Evolutionary conservation across 345 rosid species (phyloP), one percentile per base, ranked within the genome.

Genomic region (Pugionium cornutum): DNA sequence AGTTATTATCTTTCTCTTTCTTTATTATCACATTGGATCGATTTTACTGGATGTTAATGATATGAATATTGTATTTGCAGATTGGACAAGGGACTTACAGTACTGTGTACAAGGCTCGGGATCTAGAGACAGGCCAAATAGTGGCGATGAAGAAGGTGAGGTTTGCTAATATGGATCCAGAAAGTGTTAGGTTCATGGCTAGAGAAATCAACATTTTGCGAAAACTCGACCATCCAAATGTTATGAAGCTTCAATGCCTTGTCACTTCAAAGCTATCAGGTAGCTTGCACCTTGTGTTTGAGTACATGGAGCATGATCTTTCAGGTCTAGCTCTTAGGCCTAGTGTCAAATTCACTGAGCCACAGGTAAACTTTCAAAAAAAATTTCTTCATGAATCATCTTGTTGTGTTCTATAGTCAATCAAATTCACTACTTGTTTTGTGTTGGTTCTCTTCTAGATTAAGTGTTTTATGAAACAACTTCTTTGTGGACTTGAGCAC

Each of bases 41-140:
- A 44, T 1, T 58, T 34, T 56, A 9, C 31, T 54, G 8, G 40
- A 32, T 27, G 53, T 27, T 51, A 41, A 58, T 64, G 45, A 9
- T 58, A 5, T 67, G 61, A 32, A 10, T 1, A 1, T 37, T 67
- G 52, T 33, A 7, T 57, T 35, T 80, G 84, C 80, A 92, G 97
- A 85, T 92, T 72, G 95, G 99, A 45, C 96, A 90, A 79, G 99
- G 99, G 80, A 90, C 97, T 64, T 92, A 92, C 34, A 90, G 97
- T 57, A 69, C 76, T 66, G 99, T 92, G 54, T 90, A 88, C 49
- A 89, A 69, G 67, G 99, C 90, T 4, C 77, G 78, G 2, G 96
- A 90, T 60, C 89, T 86, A 47, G 85, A 86, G 74, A 82, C 83
- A 2, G 87, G 86, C 0, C 83, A 84, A 68, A 75, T 75, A 41